These are phyloP conservation scores for Diaporthe vaccinii DNA, from an alignment of 2,329 filamentous ascomycete species.

Conservation along the genomic window DNA sequence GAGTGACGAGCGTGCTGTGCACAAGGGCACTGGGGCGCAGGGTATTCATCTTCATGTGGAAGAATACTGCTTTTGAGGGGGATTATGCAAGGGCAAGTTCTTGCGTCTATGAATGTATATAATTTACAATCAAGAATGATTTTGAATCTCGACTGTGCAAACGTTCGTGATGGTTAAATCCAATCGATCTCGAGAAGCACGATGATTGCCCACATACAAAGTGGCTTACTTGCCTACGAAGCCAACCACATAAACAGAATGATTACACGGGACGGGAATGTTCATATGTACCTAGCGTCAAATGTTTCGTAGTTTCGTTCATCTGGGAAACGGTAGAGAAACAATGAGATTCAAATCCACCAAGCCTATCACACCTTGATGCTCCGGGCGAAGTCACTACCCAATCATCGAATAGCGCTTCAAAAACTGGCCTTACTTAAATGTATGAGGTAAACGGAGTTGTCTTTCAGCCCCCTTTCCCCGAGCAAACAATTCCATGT, in stretches of 20 bases:
- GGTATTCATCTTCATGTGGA: conserved; percentile 73
- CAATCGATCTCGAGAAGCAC: no score
- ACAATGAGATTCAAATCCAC: no score
- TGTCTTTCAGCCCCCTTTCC: background rate
- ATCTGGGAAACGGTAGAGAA: no score
- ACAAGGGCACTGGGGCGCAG: conserved; percentile 75
- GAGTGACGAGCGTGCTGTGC: conserved; percentile 73
- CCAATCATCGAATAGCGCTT: background rate
- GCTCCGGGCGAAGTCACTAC: background rate
- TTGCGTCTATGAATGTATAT: background rate
- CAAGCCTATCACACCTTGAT: background rate
- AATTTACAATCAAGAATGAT: conserved; percentile 9
- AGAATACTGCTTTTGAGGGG: conserved; percentile 61
- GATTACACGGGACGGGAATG: no score
- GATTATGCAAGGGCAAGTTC: background rate
- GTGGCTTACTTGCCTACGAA: no score
- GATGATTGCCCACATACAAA: no score
- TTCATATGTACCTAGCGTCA: no score
- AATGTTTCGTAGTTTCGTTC: no score
- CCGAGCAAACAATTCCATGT: background rate
- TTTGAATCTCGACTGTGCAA: no score
- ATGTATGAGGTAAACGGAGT: background rate
- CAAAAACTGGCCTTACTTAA: background rate
- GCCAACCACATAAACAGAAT: no score
- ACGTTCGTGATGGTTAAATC: no score